phyloP scores from a whole-genome alignment of 2,329 filamentous ascomycete species.

The Setomelanomma holmii region DNA sequence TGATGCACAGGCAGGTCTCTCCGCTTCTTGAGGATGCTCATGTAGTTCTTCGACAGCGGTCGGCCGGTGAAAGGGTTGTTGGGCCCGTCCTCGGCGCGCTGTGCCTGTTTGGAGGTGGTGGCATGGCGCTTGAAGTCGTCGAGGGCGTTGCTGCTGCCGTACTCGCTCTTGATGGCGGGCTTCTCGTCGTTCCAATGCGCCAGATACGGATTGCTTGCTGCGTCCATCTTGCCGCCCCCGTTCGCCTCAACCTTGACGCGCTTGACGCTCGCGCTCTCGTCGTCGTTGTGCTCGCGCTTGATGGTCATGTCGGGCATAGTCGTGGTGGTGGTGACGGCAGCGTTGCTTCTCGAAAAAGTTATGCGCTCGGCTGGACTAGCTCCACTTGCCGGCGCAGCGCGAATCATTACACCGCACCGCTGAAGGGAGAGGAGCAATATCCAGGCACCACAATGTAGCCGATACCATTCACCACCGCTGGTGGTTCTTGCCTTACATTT shows the following conservation, averaged over 20 bases:
- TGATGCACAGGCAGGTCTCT: constrained; percentile 89
- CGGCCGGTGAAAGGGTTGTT: constrained; percentile 84
- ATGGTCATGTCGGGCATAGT: constrained; percentile 58
- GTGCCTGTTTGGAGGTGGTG: constrained; percentile 79
- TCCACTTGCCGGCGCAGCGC: constrained; percentile 13
- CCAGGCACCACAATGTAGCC: constrained; percentile 3
- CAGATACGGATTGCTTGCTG: constrained; percentile 81
- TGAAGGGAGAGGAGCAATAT: constrained; percentile 13
- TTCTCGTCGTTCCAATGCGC: constrained; percentile 78
- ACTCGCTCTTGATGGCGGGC: constrained; percentile 42
- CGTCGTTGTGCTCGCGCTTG: constrained; percentile 60
- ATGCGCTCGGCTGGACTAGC: constrained; percentile 19
- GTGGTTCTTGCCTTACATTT: background rate
- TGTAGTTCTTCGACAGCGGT: constrained; percentile 82
- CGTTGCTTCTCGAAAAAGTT: constrained; percentile 25
- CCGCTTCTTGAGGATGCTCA: constrained; percentile 83
- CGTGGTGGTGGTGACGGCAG: background rate
- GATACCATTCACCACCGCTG: background rate
- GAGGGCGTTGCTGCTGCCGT: constrained; percentile 53
- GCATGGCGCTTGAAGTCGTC: constrained; percentile 75
- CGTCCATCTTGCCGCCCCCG: constrained; percentile 53
- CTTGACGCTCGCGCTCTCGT: constrained; percentile 60
- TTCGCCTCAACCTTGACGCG: constrained; percentile 52
- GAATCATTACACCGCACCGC: constrained; percentile 15
- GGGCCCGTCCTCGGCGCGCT: constrained; percentile 77